Evolutionary conservation across 495 filamentous ascomycete species (phyloP).

Genomic region (Beverwykella pulmonaria): DNA sequence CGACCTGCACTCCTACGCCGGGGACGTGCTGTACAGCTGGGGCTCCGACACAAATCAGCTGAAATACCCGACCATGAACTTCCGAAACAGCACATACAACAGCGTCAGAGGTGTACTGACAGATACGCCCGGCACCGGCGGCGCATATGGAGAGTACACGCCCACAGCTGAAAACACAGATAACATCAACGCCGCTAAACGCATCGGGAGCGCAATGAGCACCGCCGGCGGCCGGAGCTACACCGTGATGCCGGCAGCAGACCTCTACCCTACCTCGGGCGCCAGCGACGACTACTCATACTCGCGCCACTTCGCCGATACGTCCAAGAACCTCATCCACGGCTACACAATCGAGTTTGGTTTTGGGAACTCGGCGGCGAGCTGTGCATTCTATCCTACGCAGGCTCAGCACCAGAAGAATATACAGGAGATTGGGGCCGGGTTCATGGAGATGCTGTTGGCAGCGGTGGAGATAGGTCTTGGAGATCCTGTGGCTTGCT

Average conservation of each 20-base stretch:
- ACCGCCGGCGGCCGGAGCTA: conserved; percentile 40
- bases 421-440: conserved; percentile 45
- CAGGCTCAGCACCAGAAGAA: conserved; percentile 41
- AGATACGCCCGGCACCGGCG: background rate
- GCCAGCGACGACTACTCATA: conserved; percentile 48
- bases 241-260: conserved; percentile 39
- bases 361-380: conserved; percentile 35
- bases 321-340: conserved; percentile 43
- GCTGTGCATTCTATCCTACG: conserved; percentile 45
- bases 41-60: conserved; percentile 48
- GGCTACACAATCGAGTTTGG: conserved; percentile 52
- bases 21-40: conserved; percentile 50
- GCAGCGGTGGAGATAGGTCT: conserved; percentile 1
- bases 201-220: conserved; percentile 41
- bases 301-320: conserved; percentile 39
- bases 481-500: background rate
- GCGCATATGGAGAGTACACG: conserved; percentile 47
- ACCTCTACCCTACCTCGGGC: conserved; percentile 46
- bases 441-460: conserved; percentile 45
- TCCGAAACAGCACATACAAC: conserved; percentile 46
- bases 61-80: conserved; percentile 43
- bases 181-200: conserved; percentile 33
- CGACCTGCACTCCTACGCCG: conserved; percentile 50
- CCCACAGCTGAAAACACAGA: conserved; percentile 36
- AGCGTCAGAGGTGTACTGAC: conserved; percentile 44